Evolutionary conservation across 1,139 yeast genomes (phyloP).

Genomic region (Meyerozyma guilliermondii): DNA sequence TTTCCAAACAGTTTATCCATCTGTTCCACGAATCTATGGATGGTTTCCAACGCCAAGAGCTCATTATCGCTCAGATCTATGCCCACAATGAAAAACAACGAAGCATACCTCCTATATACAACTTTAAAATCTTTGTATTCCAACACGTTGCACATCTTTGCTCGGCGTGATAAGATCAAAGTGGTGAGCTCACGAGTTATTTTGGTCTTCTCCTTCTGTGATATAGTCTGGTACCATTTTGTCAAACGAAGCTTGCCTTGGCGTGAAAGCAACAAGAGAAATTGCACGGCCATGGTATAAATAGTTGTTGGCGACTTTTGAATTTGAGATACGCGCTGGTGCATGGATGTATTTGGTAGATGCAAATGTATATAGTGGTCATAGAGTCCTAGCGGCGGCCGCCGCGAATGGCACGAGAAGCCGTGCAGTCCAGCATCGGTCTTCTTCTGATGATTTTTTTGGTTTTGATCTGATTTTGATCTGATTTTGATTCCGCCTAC

Average conservation of each 20-base stretch:
- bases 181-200: constrained; percentile 85
- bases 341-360: background rate
- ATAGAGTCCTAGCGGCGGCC: too few species aligned
- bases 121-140: constrained; percentile 88
- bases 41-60: constrained; percentile 73
- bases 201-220: constrained; percentile 79
- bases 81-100: constrained; percentile 84
- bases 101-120: constrained; percentile 88
- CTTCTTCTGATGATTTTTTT: too few species aligned
- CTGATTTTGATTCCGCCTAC: constrained; percentile 2
- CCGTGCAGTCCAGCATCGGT: too few species aligned
- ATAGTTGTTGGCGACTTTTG: background rate
- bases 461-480: background rate
- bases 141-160: constrained; percentile 93
- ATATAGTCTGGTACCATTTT: constrained; percentile 85
- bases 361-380: background rate
- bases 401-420: too few species aligned
- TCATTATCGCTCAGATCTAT: constrained; percentile 84
- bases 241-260: constrained; percentile 93
- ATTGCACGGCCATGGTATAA: constrained; percentile 61
- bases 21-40: constrained; percentile 92
- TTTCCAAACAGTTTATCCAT: constrained; percentile 97
- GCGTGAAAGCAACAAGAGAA: constrained; percentile 75
- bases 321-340: background rate
- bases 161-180: constrained; percentile 74